Conservation (phyloP, 2,329 filamentous ascomycete genomes). For the Didymella exigua region DNA sequence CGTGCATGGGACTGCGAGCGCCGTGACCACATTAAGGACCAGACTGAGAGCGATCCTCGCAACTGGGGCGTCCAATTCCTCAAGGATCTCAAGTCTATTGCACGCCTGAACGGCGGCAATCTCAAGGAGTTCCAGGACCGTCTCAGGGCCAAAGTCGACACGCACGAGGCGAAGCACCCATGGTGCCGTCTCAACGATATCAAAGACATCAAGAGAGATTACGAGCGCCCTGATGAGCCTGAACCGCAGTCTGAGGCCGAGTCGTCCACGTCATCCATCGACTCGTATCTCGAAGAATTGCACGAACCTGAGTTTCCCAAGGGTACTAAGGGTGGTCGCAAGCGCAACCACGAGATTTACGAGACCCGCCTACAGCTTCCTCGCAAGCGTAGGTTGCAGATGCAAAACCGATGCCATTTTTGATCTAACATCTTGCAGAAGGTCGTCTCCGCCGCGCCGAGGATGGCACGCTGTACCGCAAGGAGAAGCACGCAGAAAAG, state of each 20-base stretch:
- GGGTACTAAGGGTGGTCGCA: constrained; percentile 25
- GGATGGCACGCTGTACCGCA: constrained; percentile 33
- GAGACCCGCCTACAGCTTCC: constrained; percentile 34
- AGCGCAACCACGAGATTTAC: constrained; percentile 36
- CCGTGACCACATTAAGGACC: constrained; percentile 41
- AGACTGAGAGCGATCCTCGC: constrained; percentile 43
- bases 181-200: constrained; percentile 41
- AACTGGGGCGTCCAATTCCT: constrained; percentile 48
- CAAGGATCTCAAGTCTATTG: constrained; percentile 41
- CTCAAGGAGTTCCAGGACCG: constrained; percentile 35
- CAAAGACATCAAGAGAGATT: constrained; percentile 38
- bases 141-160: constrained; percentile 32
- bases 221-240: constrained; percentile 27
- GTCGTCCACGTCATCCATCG: constrained; percentile 29
- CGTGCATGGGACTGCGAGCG: constrained; percentile 45
- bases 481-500: constrained; percentile 25
- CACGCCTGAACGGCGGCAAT: constrained; percentile 35
- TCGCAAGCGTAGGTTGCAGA: constrained; percentile 28
- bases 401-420: no score
- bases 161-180: constrained; percentile 37
- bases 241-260: constrained; percentile 13
- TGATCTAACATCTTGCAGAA: constrained; percentile 18
- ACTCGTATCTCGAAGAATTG: constrained; percentile 40
- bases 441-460: constrained; percentile 37
- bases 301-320: constrained; percentile 32